Percentiles rank a stretch among this genome's conserved stretches.
Evolutionary conservation across 2,329 filamentous ascomycete genomes (phyloP).

Genomic region (Curvularia spicifera): DNA sequence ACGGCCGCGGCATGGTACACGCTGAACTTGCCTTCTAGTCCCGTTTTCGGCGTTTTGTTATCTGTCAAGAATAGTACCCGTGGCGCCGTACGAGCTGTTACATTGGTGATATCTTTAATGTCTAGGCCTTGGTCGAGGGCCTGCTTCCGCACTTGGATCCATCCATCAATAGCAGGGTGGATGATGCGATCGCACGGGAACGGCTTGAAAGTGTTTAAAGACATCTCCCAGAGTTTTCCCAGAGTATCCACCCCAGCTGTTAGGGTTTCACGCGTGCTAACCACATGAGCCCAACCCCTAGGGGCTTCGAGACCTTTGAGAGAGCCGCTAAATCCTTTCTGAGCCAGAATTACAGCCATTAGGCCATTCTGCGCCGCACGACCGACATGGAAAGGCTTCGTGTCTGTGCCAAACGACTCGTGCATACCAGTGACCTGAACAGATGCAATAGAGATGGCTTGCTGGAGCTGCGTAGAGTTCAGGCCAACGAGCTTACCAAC

Average conservation of each 20-base stretch:
- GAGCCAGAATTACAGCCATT: conserved; percentile 55
- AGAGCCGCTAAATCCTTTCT: conserved; percentile 59
- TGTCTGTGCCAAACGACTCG: conserved; percentile 63
- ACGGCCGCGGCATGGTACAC: conserved; percentile 62
- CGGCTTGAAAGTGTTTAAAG: conserved; percentile 63
- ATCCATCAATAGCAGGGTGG: conserved; percentile 62
- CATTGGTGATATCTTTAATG: conserved; percentile 54
- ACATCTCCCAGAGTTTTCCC: conserved; percentile 57
- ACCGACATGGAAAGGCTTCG: conserved; percentile 63
- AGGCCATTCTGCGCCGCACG: conserved; percentile 61
- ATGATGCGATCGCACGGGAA: conserved; percentile 65
- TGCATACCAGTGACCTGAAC: conserved; percentile 62
- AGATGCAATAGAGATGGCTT: conserved; percentile 61
- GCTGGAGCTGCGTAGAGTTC: conserved; percentile 49
- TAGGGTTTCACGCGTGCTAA: conserved; percentile 53
- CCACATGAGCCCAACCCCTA: conserved; percentile 61
- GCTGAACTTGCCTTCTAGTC: conserved; percentile 62
- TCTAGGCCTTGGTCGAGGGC: conserved; percentile 40
- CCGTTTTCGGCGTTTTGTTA: conserved; percentile 58
- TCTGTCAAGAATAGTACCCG: conserved; percentile 61
- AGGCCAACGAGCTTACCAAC: conserved; percentile 58
- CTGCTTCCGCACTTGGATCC: conserved; percentile 55
- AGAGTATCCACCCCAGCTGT: conserved; percentile 50
- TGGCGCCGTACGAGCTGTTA: conserved; percentile 58
- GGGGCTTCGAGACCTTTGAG: conserved; percentile 58